Evolutionary conservation across 495 filamentous ascomycete genomes (phyloP).

Genomic region (Penicillium canescens): DNA sequence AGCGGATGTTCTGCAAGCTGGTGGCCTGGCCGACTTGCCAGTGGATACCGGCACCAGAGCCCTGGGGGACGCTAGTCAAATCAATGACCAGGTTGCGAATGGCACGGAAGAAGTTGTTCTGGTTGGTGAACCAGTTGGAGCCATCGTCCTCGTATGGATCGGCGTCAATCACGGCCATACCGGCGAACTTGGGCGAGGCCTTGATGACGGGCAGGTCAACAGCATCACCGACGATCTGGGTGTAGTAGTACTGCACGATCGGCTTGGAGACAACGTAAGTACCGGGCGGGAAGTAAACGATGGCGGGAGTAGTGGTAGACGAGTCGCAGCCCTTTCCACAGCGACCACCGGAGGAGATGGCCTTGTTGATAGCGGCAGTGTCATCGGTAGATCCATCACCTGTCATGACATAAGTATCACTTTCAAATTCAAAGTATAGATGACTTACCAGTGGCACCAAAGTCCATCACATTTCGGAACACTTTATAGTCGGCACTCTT

Average conservation of each 20-base stretch:
- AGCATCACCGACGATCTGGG: constrained; percentile 78
- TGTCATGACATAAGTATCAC: constrained; percentile 27
- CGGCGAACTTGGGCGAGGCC: constrained; percentile 67
- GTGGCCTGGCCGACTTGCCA: constrained; percentile 99
- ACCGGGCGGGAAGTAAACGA: constrained; percentile 81
- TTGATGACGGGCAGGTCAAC: constrained; percentile 72
- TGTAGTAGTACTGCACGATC: constrained; percentile 75
- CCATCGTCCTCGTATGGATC: constrained; percentile 73
- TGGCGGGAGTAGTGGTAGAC: constrained; percentile 70
- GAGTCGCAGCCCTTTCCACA: constrained; percentile 81
- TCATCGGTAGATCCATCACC: constrained; percentile 83
- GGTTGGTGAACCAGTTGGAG: constrained; percentile 80
- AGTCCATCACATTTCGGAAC: constrained; percentile 87
- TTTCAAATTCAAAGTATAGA: constrained; percentile 10
- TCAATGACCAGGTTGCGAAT: constrained; percentile 95
- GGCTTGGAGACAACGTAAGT: constrained; percentile 71
- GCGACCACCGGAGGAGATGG: constrained; percentile 73
- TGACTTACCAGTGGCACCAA: constrained; percentile 63
- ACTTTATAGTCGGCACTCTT: constrained; percentile 62
- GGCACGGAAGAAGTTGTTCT: constrained; percentile 99
- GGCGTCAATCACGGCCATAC: constrained; percentile 88
- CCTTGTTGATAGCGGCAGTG: constrained; percentile 84
- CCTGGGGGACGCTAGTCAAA: constrained; percentile 65
- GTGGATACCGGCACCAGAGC: constrained; percentile 77
- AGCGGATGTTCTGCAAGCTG: constrained; percentile 84